Conservation (phyloP, 768 basidiomycete genomes). For the Naematelia encephala region DNA sequence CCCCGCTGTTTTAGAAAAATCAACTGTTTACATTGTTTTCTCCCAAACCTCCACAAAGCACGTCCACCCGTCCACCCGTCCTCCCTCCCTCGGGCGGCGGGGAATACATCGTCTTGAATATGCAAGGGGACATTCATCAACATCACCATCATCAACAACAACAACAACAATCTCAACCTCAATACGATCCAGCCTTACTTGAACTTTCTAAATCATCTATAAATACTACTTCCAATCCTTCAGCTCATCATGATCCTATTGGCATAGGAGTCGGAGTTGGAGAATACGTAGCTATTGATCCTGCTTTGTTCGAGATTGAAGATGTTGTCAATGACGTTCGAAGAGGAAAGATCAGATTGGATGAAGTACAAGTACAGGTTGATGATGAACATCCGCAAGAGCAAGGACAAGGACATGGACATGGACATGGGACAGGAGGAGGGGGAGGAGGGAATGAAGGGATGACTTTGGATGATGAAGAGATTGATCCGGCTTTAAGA, state of each 20-base stretch:
- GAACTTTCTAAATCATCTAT: not conserved
- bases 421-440: conserved; percentile 1
- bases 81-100: too few relatives aligned
- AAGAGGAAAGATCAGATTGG: conserved; percentile 19
- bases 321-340: conserved; percentile 35
- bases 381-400: not conserved
- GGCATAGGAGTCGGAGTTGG: not conserved
- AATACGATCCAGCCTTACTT: not conserved
- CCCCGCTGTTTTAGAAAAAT: not conserved
- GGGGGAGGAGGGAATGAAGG: not conserved
- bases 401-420: not conserved
- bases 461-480: conserved; percentile 16
- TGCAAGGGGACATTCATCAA: too few relatives aligned
- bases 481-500: conserved; percentile 42
- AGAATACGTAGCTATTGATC: conserved; percentile 20
- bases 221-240: too few relatives aligned
- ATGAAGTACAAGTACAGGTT: not conserved
- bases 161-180: too few relatives aligned
- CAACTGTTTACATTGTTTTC: not conserved
- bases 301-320: conserved; percentile 33
- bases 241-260: too few relatives aligned
- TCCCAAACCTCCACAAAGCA: not conserved
- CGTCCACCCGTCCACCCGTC: not conserved
- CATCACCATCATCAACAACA: too few relatives aligned
- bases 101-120: too few relatives aligned